Evolutionary conservation across 306 rosid genomes (phyloP), one percentile per base, ranked within the genome.

Genomic region (Begonia masoniana): DNA sequence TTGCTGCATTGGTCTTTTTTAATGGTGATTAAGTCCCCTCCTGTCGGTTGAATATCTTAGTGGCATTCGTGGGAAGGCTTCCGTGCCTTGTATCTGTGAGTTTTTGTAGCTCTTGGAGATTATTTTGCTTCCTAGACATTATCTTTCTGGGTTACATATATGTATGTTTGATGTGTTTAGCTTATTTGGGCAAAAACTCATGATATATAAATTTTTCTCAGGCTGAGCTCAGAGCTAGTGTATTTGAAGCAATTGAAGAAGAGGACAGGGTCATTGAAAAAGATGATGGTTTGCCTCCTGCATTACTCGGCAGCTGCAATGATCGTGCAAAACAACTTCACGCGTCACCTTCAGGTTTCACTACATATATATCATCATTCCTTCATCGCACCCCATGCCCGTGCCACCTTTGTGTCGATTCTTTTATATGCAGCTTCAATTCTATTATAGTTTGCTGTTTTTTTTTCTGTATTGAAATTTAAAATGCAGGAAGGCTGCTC

Each of bases 191-290:
- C 39, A 7, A 31, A 31, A 31, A 31, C 3, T 31, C 39, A 31
- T 31, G 7, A 7, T 31, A 7, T 0, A 31, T 31, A 31, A 31
- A 31, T 4, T 31, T 35, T 39, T 53, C 55, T 41, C 63, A 92
- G 99, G 99, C 99, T 64, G 99, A 92, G 60, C 82, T 91, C 41
- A 81, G 99, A 63, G 96, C 99, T 15, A 91, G 94, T 68, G 99
- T 91, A 42, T 91, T 91, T 41, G 99, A 91, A 61, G 99, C 99
- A 41, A 91, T 91, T 56, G 99, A 91, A 81, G 99, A 91, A 67
- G 99, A 91, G 66, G 99, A 91, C 71, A 84, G 75, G 21, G 99
- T 77, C 17, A 52, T 91, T 11, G 99, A 81, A 77, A 83, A 84
- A 60, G 99, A 92, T 8, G 94, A 87, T 50, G 87, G 93, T 23